Evolutionary conservation across 2,329 filamentous ascomycete genomes (phyloP).

Genomic region (Scolecobasidium constrictum): DNA sequence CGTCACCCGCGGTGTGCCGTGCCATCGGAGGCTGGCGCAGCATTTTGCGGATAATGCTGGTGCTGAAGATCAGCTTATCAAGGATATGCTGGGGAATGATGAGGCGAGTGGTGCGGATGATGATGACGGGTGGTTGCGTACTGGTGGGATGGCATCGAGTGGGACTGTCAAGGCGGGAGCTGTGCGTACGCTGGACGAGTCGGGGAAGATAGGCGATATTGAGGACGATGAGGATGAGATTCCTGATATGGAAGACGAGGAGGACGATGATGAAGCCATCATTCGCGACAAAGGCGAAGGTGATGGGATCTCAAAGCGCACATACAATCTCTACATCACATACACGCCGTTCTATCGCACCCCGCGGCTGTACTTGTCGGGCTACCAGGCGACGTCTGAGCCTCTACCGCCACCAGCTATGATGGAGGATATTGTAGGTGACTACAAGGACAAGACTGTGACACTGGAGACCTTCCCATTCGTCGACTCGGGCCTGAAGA

Average conservation of each 20-base stretch:
- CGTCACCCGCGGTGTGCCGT: slow-evolving; percentile 88
- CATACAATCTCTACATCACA: slow-evolving; percentile 97
- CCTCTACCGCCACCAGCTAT: slow-evolving; percentile 74
- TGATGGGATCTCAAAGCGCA: slow-evolving; percentile 58
- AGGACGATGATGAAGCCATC: slow-evolving; percentile 87
- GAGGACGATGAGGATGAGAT: slow-evolving; percentile 74
- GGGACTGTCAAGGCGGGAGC: slow-evolving; percentile 69
- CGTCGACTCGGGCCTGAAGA: slow-evolving; percentile 84
- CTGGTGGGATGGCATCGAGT: slow-evolving; percentile 65
- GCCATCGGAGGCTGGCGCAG: slow-evolving; percentile 80
- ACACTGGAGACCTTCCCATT: slow-evolving; percentile 97
- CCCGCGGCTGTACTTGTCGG: slow-evolving; percentile 86
- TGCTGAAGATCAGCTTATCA: slow-evolving; percentile 75
- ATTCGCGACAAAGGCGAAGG: slow-evolving; percentile 55
- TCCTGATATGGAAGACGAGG: slow-evolving; percentile 96
- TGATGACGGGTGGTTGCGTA: slow-evolving; percentile 86
- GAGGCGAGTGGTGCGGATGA: slow-evolving; percentile 46
- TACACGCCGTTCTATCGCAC: slow-evolving; percentile 96
- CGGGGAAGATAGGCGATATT: slow-evolving; percentile 70
- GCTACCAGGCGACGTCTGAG: slow-evolving; percentile 69
- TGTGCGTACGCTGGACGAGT: slow-evolving; percentile 80
- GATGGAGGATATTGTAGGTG: slow-evolving; percentile 95
- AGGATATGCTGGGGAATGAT: slow-evolving; percentile 54
- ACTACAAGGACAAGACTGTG: slow-evolving; percentile 98
- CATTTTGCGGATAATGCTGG: slow-evolving; percentile 82